Base-by-base conservation (phyloP, 2,329 filamentous ascomycete genomes). In the Eutypa lata region DNA sequence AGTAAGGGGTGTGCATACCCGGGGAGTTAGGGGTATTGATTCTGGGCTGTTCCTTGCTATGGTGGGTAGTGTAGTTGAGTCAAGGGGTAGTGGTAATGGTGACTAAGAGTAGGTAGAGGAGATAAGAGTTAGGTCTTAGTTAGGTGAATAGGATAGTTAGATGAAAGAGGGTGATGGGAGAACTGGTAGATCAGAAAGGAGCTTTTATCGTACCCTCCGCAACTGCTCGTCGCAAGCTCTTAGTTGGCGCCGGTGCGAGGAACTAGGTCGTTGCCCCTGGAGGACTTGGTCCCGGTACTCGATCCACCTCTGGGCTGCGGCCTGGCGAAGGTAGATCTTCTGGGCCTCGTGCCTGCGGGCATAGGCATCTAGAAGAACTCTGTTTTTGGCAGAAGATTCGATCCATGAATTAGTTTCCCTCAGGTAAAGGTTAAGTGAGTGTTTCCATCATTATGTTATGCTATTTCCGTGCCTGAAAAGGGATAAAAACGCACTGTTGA, bases 301-400 rank as follows among this genome's bases (percentile, higher is more conserved):
- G 53, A 86, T 67, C 83, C 84, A 87, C 60, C 77, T 71, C 67
- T 83, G 80, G 35, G 81, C 82, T 26, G 82, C 83, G 24, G 72
- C 73, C 65, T 87, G 84, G 33, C 83, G 77, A 53, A 83, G 72
- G 59, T 81, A 84, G 59, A 87, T 87, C 72, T 86, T 87, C 59
- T 84, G 83, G 26, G 73, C 82, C 62, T 86, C 81, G 67, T 87
- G 84, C 49, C 84, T 76, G 60, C 84, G 76, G 8, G 82, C 75
- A 60, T 78, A 83, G 21, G 82, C 81, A 60, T 87, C 84, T 40
- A 87, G 73, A 47, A 79, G 71, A 53, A 86, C 75, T 61, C 82
- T 84, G 24, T 37, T 38, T 4, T 16, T 5, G 35, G 13, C 19
- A 13, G 19, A 21, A 14, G 38, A 18, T 7, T 14, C 26, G 31